Evolutionary conservation across 768 basidiomycete genomes (phyloP), one percentile per base, ranked within the genome.

Genomic region (Termitomyces sp.): DNA sequence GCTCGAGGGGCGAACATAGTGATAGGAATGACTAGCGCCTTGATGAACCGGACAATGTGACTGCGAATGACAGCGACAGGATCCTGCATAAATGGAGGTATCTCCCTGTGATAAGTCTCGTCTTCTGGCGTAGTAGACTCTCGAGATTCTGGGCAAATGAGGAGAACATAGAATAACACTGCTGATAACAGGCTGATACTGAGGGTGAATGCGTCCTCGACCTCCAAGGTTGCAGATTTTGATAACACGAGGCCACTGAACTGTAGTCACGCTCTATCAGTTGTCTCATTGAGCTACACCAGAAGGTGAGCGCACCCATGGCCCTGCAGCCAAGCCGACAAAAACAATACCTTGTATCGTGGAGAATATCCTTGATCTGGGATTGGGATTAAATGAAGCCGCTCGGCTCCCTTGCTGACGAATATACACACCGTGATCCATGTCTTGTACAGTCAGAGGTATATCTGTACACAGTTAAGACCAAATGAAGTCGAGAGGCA

Each of bases 291-390:
- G 9, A 32, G 33, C 14, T 52, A 27, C 22, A 32, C 37, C 40
- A 43, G 43, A 44, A 51, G 24, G 74, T 34, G 76, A 75, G 43
- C 87, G 78, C 55, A 95, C 79, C 68, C 86, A 82, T 27, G 94
- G 93, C 0, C 94, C 94, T 2, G 85, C 64, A 0, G 93, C 85
- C 55, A 95, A 78, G 5, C 93, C 94, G 36, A 87, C 70, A 74
- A 86, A 92, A 47, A 88, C 79, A 55, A 91, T 84, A 3, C 93
- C 94, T 56, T 84, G 81, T 50, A 93, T 81, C 5, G 83, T 79
- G 13, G 84, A 82, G 59, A 86, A 86, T 44, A 86, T 79, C 52
- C 68, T 79, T 14, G 80, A 79, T 48, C 81, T 80, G 39, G 22
- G 18, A 33, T 8, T 40, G 54, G 14, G 42, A 43, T 30, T 58